phyloP scores from a whole-genome alignment of 1,139 yeast species.

The Nakaseomyces kungkrabaensis region DNA sequence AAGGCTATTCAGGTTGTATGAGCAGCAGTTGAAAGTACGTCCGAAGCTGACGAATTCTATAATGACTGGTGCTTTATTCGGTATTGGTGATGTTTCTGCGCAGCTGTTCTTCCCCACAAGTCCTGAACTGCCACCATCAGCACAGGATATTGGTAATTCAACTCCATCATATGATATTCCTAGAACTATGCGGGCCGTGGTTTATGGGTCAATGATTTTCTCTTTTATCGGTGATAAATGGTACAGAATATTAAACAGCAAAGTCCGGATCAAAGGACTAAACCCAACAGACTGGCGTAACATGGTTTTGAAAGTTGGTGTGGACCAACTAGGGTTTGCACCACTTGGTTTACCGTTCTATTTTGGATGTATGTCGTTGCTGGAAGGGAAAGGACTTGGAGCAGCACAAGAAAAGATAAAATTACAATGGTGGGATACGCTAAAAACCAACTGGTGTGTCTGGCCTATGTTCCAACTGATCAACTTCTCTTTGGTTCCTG shows the following conservation, averaged over 20 bases:
- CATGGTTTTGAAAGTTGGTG: conserved; percentile 43
- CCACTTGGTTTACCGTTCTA: conserved; percentile 67
- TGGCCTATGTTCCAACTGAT: conserved; percentile 79
- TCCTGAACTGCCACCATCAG: not conserved
- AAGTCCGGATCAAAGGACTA: conserved; percentile 30
- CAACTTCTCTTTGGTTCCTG: conserved; percentile 66
- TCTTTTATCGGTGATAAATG: conserved; percentile 67
- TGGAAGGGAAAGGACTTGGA: conserved; percentile 42
- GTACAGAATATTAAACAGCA: conserved; percentile 48
- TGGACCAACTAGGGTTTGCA: conserved; percentile 70
- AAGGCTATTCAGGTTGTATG: conserved; percentile 33
- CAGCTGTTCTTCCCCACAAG: conserved; percentile 44
- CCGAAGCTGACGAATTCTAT: conserved; percentile 49
- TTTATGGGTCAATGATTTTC: conserved; percentile 69
- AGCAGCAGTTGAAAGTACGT: conserved; percentile 34
- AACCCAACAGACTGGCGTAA: conserved; percentile 21
- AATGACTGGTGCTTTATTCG: conserved; percentile 55
- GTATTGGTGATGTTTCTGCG: conserved; percentile 65
- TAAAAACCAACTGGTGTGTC: conserved; percentile 65
- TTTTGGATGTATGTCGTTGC: conserved; percentile 52
- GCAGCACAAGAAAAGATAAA: conserved; percentile 36
- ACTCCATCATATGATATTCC: conserved; percentile 30
- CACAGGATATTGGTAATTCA: conserved; percentile 13
- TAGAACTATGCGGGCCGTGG: conserved; percentile 55
- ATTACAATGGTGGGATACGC: conserved; percentile 49